phyloP scores from a whole-genome alignment of 1,284 basidiomycete species.

The Phellinidium pouzarii region DNA sequence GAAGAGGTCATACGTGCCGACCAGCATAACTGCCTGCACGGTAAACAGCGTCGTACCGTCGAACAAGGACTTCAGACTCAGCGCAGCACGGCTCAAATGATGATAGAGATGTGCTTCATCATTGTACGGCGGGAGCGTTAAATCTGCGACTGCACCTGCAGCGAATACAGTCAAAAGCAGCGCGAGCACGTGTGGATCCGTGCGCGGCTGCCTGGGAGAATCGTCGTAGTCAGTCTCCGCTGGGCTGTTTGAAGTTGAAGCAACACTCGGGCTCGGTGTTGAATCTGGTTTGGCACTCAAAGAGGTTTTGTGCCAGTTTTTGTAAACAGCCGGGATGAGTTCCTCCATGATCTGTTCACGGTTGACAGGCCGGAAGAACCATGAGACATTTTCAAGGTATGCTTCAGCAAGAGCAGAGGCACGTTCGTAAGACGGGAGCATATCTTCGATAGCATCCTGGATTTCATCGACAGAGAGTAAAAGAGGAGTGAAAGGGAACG shows the following conservation, averaged over 20 bases:
- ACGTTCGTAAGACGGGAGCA: conserved; percentile 19
- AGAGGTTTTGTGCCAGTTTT: background rate
- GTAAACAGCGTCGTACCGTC: conserved; percentile 20
- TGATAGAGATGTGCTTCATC: conserved; percentile 25
- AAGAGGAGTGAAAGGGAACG: conserved; percentile 8
- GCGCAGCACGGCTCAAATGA: conserved; percentile 22
- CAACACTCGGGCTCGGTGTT: background rate
- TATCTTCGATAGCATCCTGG: conserved; percentile 7
- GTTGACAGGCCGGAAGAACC: conserved; percentile 21
- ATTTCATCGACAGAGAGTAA: conserved; percentile 2
- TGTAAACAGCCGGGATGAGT: conserved; percentile 11
- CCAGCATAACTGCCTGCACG: conserved; percentile 13
- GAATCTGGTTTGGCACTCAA: background rate
- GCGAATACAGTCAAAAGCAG: conserved; percentile 22
- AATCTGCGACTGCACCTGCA: conserved; percentile 20
- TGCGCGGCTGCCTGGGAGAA: background rate
- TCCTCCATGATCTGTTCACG: conserved; percentile 19
- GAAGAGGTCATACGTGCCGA: conserved; percentile 8
- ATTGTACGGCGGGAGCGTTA: conserved; percentile 22
- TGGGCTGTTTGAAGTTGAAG: background rate
- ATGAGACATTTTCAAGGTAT: conserved; percentile 23
- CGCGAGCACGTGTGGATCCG: conserved; percentile 15
- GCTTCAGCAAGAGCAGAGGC: conserved; percentile 23
- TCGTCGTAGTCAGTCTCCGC: background rate
- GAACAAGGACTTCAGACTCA: conserved; percentile 20